phyloP scores from a whole-genome alignment of 331 rosid species.

The Spiraea crenata region DNA sequence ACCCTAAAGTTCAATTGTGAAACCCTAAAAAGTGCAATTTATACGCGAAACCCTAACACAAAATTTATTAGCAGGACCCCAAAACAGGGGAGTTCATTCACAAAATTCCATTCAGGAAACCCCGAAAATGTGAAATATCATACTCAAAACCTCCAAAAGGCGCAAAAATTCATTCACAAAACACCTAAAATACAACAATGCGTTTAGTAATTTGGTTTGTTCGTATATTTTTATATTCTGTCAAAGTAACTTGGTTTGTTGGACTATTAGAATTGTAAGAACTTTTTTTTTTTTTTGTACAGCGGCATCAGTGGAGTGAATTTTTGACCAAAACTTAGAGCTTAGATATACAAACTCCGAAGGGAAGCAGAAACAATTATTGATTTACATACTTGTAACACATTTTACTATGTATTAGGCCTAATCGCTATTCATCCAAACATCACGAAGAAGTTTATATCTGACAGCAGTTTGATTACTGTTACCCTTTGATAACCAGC shows the following conservation, averaged over 20 bases:
- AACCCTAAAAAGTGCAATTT: too few species aligned
- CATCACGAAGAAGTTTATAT: conserved; percentile 80
- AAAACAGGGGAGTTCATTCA: too few species aligned
- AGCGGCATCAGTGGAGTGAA: neutral
- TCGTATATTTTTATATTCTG: too few species aligned
- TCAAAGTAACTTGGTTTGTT: neutral
- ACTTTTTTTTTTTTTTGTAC: neutral
- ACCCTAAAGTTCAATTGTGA: too few species aligned
- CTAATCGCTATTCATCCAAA: conserved; percentile 79
- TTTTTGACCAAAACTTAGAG: neutral
- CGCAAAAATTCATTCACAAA: too few species aligned
- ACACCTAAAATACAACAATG: too few species aligned
- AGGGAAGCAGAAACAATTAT: neutral
- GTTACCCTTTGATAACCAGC: conserved; percentile 43
- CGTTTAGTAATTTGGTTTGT: too few species aligned
- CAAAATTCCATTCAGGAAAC: too few species aligned
- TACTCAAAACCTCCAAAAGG: too few species aligned
- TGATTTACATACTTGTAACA: conserved; percentile 5
- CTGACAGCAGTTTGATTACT: conserved; percentile 49
- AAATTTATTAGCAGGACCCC: too few species aligned
- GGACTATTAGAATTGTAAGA: neutral
- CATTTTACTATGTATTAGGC: neutral
- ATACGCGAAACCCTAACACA: too few species aligned
- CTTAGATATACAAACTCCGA: conserved; percentile 15
- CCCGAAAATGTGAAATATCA: too few species aligned